Evolutionary conservation across 768 basidiomycete genomes (phyloP).

Genomic region (Suillus paluster): DNA sequence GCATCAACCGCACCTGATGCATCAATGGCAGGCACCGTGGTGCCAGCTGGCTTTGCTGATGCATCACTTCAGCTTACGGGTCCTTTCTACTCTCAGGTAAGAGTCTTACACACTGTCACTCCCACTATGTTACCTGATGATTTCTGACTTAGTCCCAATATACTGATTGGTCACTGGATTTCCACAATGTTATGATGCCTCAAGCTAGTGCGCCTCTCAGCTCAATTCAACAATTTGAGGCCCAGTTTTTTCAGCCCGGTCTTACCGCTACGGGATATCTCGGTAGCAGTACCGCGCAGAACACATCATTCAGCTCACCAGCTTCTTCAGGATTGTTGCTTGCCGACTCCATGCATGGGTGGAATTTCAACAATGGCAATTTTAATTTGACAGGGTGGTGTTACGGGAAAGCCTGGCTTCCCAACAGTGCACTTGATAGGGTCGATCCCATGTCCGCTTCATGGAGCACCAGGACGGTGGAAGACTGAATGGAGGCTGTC

Average conservation of each 20-base stretch:
- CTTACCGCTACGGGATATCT: background rate
- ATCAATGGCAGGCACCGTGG: background rate
- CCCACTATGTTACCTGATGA: background rate
- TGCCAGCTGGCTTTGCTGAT: background rate
- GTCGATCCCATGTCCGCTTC: too few relatives aligned
- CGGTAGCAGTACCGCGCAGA: background rate
- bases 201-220: too few relatives aligned
- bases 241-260: background rate
- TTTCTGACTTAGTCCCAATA: background rate
- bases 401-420: too few relatives aligned
- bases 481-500: too few relatives aligned
- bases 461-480: too few relatives aligned
- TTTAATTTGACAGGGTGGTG: background rate
- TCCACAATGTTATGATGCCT: background rate
- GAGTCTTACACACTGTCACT: background rate
- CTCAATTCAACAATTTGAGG: background rate
- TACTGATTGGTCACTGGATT: background rate
- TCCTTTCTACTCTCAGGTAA: background rate
- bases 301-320: background rate
- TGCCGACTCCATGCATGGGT: background rate
- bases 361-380: background rate
- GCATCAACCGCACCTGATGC: background rate
- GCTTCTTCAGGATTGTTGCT: background rate
- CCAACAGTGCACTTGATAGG: too few relatives aligned
- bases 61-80: background rate